Conservation (phyloP, 306 rosid genomes). For the Acacia confusa region DNA sequence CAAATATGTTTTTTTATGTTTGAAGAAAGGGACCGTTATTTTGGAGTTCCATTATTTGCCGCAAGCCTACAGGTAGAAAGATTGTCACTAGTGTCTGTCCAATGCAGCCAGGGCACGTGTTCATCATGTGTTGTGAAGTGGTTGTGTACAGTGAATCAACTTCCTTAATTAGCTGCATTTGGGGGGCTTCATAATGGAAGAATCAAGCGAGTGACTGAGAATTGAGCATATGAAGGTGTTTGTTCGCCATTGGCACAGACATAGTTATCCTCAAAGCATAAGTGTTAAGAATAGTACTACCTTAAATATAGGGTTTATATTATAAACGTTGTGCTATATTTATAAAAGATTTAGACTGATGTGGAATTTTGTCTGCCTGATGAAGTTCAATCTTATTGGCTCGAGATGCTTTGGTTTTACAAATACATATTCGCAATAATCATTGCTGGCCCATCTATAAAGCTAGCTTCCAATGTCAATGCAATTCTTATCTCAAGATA, state of each 20-base stretch:
- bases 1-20: neutral
- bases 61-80: slow-evolving; percentile 13
- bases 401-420: slow-evolving; percentile 17
- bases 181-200: neutral
- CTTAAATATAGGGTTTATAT: too few relatives aligned
- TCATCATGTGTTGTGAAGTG: slow-evolving; percentile 20
- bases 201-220: neutral
- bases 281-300: too few relatives aligned
- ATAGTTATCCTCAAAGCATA: slow-evolving; percentile 28
- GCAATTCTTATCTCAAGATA: slow-evolving; percentile 10
- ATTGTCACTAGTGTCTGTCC: slow-evolving; percentile 32
- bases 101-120: slow-evolving; percentile 12
- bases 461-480: slow-evolving; percentile 19
- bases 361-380: slow-evolving; percentile 10
- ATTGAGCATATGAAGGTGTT: slow-evolving; percentile 1
- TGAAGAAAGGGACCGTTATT: neutral
- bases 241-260: slow-evolving; percentile 28
- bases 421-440: slow-evolving; percentile 8
- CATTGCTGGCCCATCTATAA: slow-evolving; percentile 32
- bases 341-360: neutral
- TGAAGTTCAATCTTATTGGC: slow-evolving; percentile 11
- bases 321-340: too few relatives aligned
- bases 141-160: slow-evolving; percentile 10
- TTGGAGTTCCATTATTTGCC: slow-evolving; percentile 6
- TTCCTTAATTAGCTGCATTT: neutral